Percentiles rank a stretch among this genome's conserved stretches.
Evolutionary conservation across 305 asterid species (phyloP).

Genomic region (Nicotiana rustica): DNA sequence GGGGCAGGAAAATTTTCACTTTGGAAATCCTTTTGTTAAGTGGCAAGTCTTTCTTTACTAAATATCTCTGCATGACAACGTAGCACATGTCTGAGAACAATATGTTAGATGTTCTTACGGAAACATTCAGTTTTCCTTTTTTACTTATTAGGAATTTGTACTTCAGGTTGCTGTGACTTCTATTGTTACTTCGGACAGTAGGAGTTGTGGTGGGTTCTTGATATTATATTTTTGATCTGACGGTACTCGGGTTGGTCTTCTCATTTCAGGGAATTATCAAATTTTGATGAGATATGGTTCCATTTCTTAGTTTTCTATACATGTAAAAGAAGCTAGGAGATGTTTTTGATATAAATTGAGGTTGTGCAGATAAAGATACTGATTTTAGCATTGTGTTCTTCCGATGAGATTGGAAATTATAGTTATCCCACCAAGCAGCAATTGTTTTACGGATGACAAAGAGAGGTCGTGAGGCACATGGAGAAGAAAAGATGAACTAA

Average conservation of each 20-base stretch:
- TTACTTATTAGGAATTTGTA: not conserved
- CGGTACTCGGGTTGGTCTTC: not conserved
- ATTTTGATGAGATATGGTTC: slow-evolving; percentile 6
- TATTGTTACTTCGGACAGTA: slow-evolving; percentile 17
- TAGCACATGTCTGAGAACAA: not conserved
- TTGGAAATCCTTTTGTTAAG: slow-evolving; percentile 77
- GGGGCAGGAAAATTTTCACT: slow-evolving; percentile 78
- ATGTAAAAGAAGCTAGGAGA: slow-evolving; percentile 17
- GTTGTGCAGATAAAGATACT: not conserved
- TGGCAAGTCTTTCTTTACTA: slow-evolving; percentile 68
- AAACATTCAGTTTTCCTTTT: slow-evolving; percentile 4
- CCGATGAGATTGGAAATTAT: slow-evolving; percentile 18
- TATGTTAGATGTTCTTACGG: not conserved
- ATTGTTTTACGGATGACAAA: not conserved
- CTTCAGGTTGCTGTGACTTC: slow-evolving; percentile 24
- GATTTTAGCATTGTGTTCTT: slow-evolving; percentile 16
- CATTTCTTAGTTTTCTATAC: not conserved
- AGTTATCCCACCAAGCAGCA: not conserved
- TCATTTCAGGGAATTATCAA: slow-evolving; percentile 7
- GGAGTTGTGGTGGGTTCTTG: not conserved
- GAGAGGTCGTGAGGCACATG: not conserved
- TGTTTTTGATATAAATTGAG: not conserved
- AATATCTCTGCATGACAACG: not conserved
- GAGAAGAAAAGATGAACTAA: slow-evolving; percentile 17
- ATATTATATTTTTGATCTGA: not conserved